Conservation (phyloP, 441 rosid species). For the Melastoma candidum region DNA sequence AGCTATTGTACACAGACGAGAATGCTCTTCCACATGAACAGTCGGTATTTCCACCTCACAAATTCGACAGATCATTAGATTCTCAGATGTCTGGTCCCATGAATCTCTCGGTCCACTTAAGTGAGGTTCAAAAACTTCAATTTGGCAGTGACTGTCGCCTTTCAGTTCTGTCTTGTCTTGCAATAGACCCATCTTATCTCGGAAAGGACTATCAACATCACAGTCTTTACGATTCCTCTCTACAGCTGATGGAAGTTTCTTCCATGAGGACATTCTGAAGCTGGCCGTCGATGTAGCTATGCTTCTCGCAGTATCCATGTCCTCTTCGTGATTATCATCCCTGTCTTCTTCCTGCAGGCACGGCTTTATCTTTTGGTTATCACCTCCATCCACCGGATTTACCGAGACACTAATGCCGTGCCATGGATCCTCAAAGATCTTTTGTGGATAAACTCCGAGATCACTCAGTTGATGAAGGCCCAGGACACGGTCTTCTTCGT, state of each 20-base stretch:
- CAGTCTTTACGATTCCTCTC: conserved; percentile 49
- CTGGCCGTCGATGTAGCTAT: conserved; percentile 68
- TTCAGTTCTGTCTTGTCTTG: conserved; percentile 31
- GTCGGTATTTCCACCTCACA: conserved; percentile 99
- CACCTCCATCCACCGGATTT: conserved; percentile 27
- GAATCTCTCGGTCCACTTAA: conserved; percentile 30
- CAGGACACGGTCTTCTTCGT: conserved; percentile 60
- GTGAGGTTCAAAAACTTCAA: conserved; percentile 41
- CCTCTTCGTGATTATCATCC: conserved; percentile 31
- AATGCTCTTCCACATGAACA: conserved; percentile 97
- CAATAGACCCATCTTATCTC: conserved; percentile 33
- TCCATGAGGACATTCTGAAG: conserved; percentile 92
- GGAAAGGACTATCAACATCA: conserved; percentile 35
- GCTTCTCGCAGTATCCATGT: conserved; percentile 65
- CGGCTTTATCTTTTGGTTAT: conserved; percentile 33
- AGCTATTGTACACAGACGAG: conserved; percentile 81
- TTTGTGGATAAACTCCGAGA: conserved; percentile 87
- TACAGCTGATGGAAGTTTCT: conserved; percentile 81
- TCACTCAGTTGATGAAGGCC: conserved; percentile 87
- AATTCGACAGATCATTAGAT: conserved; percentile 93
- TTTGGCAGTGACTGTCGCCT: conserved; percentile 32
- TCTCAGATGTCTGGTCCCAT: conserved; percentile 71
- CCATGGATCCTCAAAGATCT: conserved; percentile 43
- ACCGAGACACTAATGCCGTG: conserved; percentile 43
- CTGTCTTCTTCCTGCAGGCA: conserved; percentile 33